A percentile compares a stretch with the other conserved stretches of the same genome.
These are phyloP conservation scores for Fusarium palustre DNA, from an alignment of 2,329 filamentous ascomycete species.

Conservation along the genomic window DNA sequence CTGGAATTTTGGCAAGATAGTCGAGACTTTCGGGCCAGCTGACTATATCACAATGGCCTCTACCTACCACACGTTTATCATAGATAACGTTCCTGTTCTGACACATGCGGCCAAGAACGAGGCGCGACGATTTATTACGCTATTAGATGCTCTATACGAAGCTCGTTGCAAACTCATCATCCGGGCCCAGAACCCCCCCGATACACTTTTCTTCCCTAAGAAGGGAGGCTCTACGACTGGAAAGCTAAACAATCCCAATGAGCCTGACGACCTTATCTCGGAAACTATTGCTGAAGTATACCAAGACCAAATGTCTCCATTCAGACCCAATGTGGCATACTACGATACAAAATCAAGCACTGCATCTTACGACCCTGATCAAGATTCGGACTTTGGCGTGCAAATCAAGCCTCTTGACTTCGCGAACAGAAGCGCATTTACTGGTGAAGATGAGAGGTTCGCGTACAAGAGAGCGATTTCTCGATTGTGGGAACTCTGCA, in stretches of 20 bases:
- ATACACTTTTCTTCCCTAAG: slow-evolving; percentile 83
- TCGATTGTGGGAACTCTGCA: slow-evolving; percentile 86
- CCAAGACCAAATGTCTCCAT: slow-evolving; percentile 80
- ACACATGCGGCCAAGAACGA: slow-evolving; percentile 80
- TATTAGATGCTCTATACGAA: slow-evolving; percentile 85
- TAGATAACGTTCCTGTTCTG: slow-evolving; percentile 76
- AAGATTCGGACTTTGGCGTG: slow-evolving; percentile 67
- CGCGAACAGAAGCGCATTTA: slow-evolving; percentile 74
- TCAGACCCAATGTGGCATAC: slow-evolving; percentile 80
- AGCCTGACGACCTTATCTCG: slow-evolving; percentile 55
- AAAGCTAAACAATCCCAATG: slow-evolving; percentile 24
- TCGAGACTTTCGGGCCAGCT: slow-evolving; percentile 77
- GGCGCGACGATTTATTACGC: slow-evolving; percentile 81
- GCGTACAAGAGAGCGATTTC: slow-evolving; percentile 82
- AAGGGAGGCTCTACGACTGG: slow-evolving; percentile 40
- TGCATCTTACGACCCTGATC: slow-evolving; percentile 65
- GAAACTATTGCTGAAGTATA: slow-evolving; percentile 73
- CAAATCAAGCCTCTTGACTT: slow-evolving; percentile 69
- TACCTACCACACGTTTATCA: slow-evolving; percentile 80
- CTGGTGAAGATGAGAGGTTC: slow-evolving; percentile 84
- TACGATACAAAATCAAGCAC: slow-evolving; percentile 64
- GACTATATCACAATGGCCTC: slow-evolving; percentile 87
- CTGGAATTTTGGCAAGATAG: slow-evolving; percentile 77
- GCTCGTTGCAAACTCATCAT: slow-evolving; percentile 81
- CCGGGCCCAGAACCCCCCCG: slow-evolving; percentile 74